Evolutionary conservation across 2,329 filamentous ascomycete genomes (phyloP).

Genomic region (Trichophyton verrucosum): DNA sequence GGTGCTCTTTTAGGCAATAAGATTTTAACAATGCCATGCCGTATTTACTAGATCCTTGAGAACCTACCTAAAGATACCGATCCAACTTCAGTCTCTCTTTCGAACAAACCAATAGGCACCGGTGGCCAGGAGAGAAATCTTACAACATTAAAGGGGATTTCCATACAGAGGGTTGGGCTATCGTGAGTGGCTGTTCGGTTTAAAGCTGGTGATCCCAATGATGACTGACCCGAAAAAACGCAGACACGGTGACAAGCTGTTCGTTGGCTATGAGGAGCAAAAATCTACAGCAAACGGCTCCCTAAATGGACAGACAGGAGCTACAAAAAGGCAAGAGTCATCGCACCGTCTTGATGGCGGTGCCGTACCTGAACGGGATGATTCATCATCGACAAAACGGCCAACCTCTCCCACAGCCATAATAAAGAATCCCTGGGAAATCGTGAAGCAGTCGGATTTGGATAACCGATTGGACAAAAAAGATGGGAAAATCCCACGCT

Average conservation of each 20-base stretch:
- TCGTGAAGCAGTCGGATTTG: conserved; percentile 72
- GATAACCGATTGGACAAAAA: conserved; percentile 78
- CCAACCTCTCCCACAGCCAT: conserved; percentile 45
- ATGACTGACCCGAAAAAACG: neutral
- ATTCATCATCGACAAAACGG: conserved; percentile 48
- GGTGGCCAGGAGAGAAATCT: conserved; percentile 44
- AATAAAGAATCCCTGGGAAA: conserved; percentile 86
- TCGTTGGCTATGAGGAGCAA: conserved; percentile 62
- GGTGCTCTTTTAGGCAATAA: neutral
- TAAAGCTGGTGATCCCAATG: neutral
- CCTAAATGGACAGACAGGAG: conserved; percentile 17
- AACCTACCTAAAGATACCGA: conserved; percentile 47
- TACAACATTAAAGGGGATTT: conserved; percentile 40
- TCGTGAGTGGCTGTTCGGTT: conserved; percentile 30
- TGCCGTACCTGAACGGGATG: conserved; percentile 37
- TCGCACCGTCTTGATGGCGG: conserved; percentile 29
- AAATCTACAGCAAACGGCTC: conserved; percentile 40
- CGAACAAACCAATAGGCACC: conserved; percentile 47
- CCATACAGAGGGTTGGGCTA: conserved; percentile 46
- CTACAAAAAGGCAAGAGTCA: conserved; percentile 14
- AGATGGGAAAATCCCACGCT: conserved; percentile 76
- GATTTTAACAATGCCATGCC: neutral
- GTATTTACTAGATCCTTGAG: conserved; percentile 39
- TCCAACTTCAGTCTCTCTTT: conserved; percentile 44
- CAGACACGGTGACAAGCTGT: conserved; percentile 85